Evolutionary conservation across 2,329 filamentous ascomycete genomes (phyloP), one percentile per base, ranked within the genome.

Genomic region (Calycina herbarum): DNA sequence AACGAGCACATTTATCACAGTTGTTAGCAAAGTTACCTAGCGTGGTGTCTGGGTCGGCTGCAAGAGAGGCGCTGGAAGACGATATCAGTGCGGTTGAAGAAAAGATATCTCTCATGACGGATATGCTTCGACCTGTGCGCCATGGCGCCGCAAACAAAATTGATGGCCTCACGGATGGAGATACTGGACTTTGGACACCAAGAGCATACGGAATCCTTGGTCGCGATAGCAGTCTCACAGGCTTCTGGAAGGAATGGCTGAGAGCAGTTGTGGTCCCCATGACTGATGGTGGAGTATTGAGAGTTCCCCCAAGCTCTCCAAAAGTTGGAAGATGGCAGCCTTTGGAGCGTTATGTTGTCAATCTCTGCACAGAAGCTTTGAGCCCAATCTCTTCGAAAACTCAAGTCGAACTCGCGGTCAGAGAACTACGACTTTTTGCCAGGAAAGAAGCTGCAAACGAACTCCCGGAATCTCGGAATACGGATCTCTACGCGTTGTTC

Each of bases 201-300:
- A 86, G 95, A 69, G 93, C 94, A 1, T 99, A 96, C 75, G 95
- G 95, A 66, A 89, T 99, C 68, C 83, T 99, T 68, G 95, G 95
- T 40, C 86, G 92, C 68, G 95, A 99, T 76, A 83, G 84, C 13
- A 89, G 88, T 67, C 86, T 96, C 79, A 93, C 94, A 69, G 87
- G 88, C 38, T 98, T 99, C 79, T 99, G 94, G 94, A 98, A 98
- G 78, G 95, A 99, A 77, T 99, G 95, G 95, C 85, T 99, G 59
- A 90, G 93, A 78, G 94, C 94, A 6, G 86, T 98, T 10, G 83
- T 95, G n/a, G 92, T 97, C 27, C 95, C 95, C 33, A 99, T 98
- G 95, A 93, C 89, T 1, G 93, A 96, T 75, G 93, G 94, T 24
- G 88, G 85, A 15, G 83, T 99, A 35, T 80, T 95, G 71, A 86